A percentile compares a stretch with the other conserved stretches of the same genome.
Evolutionary conservation across 1,284 basidiomycete species (phyloP).

Genomic region (Ceratobasidium sp.): DNA sequence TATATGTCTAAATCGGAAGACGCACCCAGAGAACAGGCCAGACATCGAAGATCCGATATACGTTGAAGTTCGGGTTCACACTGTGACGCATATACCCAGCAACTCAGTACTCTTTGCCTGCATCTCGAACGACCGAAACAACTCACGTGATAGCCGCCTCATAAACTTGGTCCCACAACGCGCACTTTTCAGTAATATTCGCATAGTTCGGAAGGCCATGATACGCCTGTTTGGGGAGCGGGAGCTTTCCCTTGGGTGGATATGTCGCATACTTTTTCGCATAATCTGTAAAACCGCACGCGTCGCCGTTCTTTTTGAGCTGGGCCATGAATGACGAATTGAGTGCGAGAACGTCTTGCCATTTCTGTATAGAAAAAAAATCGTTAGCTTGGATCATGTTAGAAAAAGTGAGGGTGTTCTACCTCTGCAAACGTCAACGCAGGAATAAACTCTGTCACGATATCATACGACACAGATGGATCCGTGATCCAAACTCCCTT

Average conservation of each 20-base stretch:
- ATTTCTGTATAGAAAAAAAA: constrained; percentile 60
- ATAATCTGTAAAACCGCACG: constrained; percentile 73
- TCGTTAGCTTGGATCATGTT: no score
- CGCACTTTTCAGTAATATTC: constrained; percentile 59
- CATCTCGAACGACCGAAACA: background rate
- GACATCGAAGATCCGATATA: constrained; percentile 75
- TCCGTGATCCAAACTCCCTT: constrained; percentile 79
- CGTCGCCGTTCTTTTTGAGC: constrained; percentile 63
- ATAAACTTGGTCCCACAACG: constrained; percentile 73
- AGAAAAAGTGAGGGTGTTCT: background rate
- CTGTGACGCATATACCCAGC: background rate
- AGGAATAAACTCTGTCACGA: constrained; percentile 72
- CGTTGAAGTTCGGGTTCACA: constrained; percentile 78
- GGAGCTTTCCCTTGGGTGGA: constrained; percentile 64
- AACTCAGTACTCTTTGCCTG: background rate
- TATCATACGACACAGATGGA: constrained; percentile 67
- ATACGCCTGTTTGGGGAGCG: constrained; percentile 68
- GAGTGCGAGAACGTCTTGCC: constrained; percentile 72
- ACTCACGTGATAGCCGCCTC: constrained; percentile 60
- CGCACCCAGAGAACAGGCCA: constrained; percentile 39
- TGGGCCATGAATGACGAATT: constrained; percentile 74
- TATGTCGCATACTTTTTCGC: constrained; percentile 69
- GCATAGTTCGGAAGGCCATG: constrained; percentile 54
- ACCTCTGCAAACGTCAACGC: constrained; percentile 52
- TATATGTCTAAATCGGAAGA: background rate